Percentiles rank a stretch among this genome's conserved stretches.
phyloP scores from a whole-genome alignment of 108 stramenopile species.

The Skeletonema grethae region DNA sequence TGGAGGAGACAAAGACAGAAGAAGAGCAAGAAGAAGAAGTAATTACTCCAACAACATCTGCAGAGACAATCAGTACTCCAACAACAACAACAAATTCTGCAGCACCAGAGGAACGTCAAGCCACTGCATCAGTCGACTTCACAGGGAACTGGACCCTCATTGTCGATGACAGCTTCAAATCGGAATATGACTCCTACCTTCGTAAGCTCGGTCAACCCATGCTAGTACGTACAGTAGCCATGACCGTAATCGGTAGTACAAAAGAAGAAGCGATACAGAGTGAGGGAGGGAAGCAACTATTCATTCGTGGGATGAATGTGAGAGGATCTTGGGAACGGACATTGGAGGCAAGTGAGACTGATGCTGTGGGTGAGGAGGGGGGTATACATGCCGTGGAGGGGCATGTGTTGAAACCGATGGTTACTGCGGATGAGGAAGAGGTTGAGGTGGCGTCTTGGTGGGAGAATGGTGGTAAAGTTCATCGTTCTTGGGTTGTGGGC shows the following conservation, averaged over 20 bases:
- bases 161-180: conserved; percentile 68
- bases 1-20: neutral
- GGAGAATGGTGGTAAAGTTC: conserved; percentile 71
- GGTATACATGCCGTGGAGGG: conserved; percentile 34
- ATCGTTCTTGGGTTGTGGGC: conserved; percentile 77
- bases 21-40: neutral
- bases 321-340: conserved; percentile 82
- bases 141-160: conserved; percentile 76
- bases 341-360: conserved; percentile 47
- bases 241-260: conserved; percentile 67
- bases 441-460: conserved; percentile 82
- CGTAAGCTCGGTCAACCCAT: conserved; percentile 74
- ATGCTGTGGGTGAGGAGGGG: neutral
- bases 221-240: conserved; percentile 71
- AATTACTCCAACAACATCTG: conserved; percentile 1
- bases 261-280: conserved; percentile 71
- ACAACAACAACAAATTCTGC: neutral
- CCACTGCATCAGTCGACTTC: conserved; percentile 55
- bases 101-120: conserved; percentile 6
- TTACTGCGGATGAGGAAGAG: conserved; percentile 71
- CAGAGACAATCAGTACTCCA: neutral
- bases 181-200: conserved; percentile 75
- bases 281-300: conserved; percentile 57
- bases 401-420: conserved; percentile 43
- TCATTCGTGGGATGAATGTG: conserved; percentile 67